Evolutionary conservation across 2,329 filamentous ascomycete genomes (phyloP).

Genomic region (Aureobasidium namibiae): DNA sequence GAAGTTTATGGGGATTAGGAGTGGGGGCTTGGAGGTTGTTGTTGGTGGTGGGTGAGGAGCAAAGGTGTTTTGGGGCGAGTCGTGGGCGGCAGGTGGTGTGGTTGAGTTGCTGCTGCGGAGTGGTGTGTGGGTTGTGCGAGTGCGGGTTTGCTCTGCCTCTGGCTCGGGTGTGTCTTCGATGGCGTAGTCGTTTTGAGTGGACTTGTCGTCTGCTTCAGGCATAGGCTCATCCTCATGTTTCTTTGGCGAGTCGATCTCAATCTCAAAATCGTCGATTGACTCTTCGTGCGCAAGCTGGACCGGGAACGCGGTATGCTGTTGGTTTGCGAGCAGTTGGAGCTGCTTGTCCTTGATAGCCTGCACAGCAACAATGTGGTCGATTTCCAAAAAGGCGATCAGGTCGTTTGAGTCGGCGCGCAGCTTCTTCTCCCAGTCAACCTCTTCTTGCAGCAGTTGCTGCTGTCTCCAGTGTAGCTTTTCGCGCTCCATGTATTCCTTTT

Average conservation of each 20-base stretch:
- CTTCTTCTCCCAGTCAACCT: constrained; percentile 49
- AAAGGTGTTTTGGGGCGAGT: background rate
- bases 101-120: background rate
- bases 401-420: constrained; percentile 62
- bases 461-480: constrained; percentile 51
- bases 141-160: background rate
- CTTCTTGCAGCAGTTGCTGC: constrained; percentile 52
- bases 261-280: background rate
- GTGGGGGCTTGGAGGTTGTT: background rate
- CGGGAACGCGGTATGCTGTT: background rate
- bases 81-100: constrained; percentile 2
- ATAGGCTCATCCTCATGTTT: background rate
- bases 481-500: constrained; percentile 53
- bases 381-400: constrained; percentile 65
- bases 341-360: constrained; percentile 24
- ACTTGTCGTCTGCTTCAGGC: background rate
- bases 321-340: constrained; percentile 26
- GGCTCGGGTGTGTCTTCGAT: constrained; percentile 2
- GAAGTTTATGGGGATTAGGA: constrained; percentile 17
- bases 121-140: background rate
- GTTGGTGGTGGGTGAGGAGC: background rate
- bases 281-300: background rate
- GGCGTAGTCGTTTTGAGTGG: background rate
- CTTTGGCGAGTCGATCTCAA: background rate
- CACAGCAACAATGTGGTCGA: constrained; percentile 57